A percentile compares a stretch with the other conserved stretches of the same genome.
Conservation (phyloP, 805 yeast species). For the Isabelozyma pseudorhagii region DNA sequence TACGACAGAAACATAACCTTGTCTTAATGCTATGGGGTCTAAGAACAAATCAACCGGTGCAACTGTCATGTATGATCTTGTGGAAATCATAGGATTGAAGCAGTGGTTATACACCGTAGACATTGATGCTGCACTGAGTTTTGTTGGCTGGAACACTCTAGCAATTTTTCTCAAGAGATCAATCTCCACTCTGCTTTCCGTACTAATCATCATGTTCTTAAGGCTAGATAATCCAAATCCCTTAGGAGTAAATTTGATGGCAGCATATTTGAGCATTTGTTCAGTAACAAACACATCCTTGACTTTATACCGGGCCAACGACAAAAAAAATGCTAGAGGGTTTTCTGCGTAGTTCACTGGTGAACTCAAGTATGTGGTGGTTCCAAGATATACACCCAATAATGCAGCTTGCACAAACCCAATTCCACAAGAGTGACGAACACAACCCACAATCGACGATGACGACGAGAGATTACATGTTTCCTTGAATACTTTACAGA, state of each 20-base stretch:
- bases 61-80: constrained; percentile 83
- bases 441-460: constrained; percentile 79
- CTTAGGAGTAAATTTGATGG: constrained; percentile 56
- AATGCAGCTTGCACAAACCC: constrained; percentile 87
- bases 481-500: constrained; percentile 87
- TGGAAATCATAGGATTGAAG: constrained; percentile 78
- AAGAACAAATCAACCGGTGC: constrained; percentile 86
- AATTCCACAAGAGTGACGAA: constrained; percentile 76
- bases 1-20: constrained; percentile 78
- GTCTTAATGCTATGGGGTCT: constrained; percentile 86
- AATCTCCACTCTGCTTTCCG: constrained; percentile 69
- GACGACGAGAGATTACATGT: constrained; percentile 79
- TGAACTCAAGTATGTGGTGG: constrained; percentile 76
- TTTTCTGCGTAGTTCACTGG: constrained; percentile 74
- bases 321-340: constrained; percentile 67
- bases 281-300: constrained; percentile 84
- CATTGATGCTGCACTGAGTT: constrained; percentile 64
- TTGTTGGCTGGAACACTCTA: constrained; percentile 59
- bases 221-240: constrained; percentile 60
- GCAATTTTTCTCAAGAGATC: constrained; percentile 57
- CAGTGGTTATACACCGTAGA: constrained; percentile 75
- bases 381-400: constrained; percentile 82
- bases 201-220: constrained; percentile 81
- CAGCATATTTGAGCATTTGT: constrained; percentile 76
- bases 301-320: constrained; percentile 72